A percentile compares a stretch with the other conserved stretches of the same genome.
These are phyloP conservation scores for Paecilomyces fulvus DNA, from an alignment of 2,329 filamentous ascomycete genomes.

Conservation along the genomic window DNA sequence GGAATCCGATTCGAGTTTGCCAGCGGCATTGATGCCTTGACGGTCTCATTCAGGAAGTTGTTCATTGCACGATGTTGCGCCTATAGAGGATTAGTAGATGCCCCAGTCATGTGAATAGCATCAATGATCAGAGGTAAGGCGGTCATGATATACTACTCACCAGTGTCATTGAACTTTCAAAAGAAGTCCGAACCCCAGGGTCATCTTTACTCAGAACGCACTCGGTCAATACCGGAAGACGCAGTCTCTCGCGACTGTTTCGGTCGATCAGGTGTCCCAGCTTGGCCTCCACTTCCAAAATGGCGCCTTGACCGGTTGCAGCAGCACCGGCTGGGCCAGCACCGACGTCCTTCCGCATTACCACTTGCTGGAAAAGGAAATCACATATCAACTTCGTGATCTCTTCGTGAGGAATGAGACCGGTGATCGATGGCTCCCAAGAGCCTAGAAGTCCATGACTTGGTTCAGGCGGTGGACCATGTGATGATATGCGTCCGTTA, in stretches of 20 bases:
- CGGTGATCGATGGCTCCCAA: conserved; percentile 56
- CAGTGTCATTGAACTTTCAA: conserved; percentile 85
- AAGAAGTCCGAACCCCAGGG: conserved; percentile 49
- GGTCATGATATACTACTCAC: conserved; percentile 41
- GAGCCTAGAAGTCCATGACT: conserved; percentile 23
- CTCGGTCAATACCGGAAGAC: conserved; percentile 60
- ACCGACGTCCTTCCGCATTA: conserved; percentile 55
- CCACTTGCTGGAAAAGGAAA: conserved; percentile 66
- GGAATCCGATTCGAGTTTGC: conserved; percentile 26
- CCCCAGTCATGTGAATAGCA: neutral
- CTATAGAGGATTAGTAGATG: conserved; percentile 36
- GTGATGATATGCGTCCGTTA: conserved; percentile 19
- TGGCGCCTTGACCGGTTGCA: conserved; percentile 55
- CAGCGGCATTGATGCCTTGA: conserved; percentile 40
- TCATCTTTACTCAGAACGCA: conserved; percentile 56
- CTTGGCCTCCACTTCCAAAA: conserved; percentile 92
- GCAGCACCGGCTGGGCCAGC: conserved; percentile 47
- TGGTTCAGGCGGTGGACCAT: conserved; percentile 11
- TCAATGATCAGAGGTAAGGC: neutral
- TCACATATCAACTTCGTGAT: conserved; percentile 69
- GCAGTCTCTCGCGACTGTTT: conserved; percentile 60
- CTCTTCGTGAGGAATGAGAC: conserved; percentile 63
- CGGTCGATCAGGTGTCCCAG: conserved; percentile 72
- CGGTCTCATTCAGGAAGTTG: conserved; percentile 69
- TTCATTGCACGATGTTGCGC: conserved; percentile 76